phyloP scores from a whole-genome alignment of 306 rosid genomes.

The Hippophae tibetana region DNA sequence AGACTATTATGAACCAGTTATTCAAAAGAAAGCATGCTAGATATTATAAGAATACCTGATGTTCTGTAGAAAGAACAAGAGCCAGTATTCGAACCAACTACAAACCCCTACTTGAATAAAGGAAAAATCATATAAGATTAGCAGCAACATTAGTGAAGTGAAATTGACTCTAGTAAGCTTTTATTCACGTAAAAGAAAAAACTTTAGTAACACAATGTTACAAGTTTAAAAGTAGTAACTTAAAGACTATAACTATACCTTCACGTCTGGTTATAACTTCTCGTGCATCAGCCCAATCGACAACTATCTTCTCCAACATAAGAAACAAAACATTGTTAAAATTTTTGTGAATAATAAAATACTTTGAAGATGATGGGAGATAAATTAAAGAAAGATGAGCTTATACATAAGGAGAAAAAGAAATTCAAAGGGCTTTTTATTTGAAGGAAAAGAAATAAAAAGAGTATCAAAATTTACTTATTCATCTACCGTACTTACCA shows the following conservation, averaged over 20 bases:
- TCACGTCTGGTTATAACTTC: slow-evolving; percentile 77
- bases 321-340: slow-evolving; percentile 4
- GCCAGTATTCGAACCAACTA: slow-evolving; percentile 68
- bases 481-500: slow-evolving; percentile 29
- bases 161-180: background rate
- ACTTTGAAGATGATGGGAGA: too few relatives aligned
- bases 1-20: background rate
- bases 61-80: slow-evolving; percentile 52
- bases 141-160: background rate
- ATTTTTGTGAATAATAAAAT: background rate
- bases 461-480: too few relatives aligned
- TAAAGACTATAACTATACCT: slow-evolving; percentile 32
- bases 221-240: slow-evolving; percentile 7
- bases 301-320: slow-evolving; percentile 48
- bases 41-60: slow-evolving; percentile 41
- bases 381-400: too few relatives aligned
- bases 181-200: too few relatives aligned
- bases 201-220: background rate
- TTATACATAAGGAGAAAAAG: too few relatives aligned
- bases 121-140: slow-evolving; percentile 9
- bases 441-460: too few relatives aligned
- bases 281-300: slow-evolving; percentile 71
- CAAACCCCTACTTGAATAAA: slow-evolving; percentile 47
- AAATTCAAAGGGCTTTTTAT: too few relatives aligned
- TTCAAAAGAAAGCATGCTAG: background rate